Evolutionary conservation across 148 eudicot genomes (phyloP), one percentile per base, ranked within the genome.

Genomic region (Gaultheria prostrata): DNA sequence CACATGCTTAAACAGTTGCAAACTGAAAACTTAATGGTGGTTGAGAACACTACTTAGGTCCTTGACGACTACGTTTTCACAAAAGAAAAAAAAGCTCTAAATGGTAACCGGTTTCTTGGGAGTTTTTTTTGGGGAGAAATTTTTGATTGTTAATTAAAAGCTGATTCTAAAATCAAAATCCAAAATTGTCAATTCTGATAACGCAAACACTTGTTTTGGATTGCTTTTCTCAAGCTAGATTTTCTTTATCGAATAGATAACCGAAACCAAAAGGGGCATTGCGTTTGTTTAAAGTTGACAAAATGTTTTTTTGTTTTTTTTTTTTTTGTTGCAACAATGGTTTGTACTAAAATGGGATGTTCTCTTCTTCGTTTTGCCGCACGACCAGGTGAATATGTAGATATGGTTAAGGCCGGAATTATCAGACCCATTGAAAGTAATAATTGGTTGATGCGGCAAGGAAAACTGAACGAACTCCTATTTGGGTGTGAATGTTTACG

Each of bases 381-480:
- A 18, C 74, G 75, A 69, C 48, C 93, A 95, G 98, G 98, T 79
- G 91, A 93, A 89, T 95, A 95, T 46, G 98, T 94, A 65, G 91
- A 95, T 85, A 93, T 95, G 98, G 91, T 95, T 12, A 90, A 94
- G 82, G 89, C 98, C 10, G 98, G 98, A 56, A 95, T 95, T 50
- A 95, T 95, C 13, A n/a, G 98, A 95, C 77, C 98, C 98, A 28
- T 84, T 94, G 90, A 95, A 95, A 84, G 98, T 95, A 17, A 93
- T 94, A 20, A 91, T 85, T 94, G 88, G 88, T 86, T 2, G 98
- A 94, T 86, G 98, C 98, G 30, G 98, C 98, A 81, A 94, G 98
- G 98, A 86, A 86, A 87, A 63, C 32, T 6, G 26, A 18, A 1
- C 2, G 1, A 1, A 49, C 63, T 43, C 45, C 33, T 24, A 39